Percentiles rank a stretch among this genome's conserved stretches.
Evolutionary conservation across 495 filamentous ascomycete genomes (phyloP).

Genomic region (Friedmanniomyces simplex): DNA sequence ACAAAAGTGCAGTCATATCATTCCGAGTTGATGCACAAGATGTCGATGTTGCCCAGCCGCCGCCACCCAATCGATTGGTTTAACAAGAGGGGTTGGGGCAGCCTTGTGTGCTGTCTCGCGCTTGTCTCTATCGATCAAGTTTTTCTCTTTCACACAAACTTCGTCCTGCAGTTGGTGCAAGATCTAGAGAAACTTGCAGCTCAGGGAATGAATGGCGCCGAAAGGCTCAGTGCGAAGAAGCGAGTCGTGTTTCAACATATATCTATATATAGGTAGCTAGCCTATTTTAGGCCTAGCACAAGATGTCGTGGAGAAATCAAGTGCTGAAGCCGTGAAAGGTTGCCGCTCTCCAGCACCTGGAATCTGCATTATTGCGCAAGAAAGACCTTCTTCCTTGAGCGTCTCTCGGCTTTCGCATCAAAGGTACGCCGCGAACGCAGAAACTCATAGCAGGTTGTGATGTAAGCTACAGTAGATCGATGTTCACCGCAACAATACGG

Average conservation of each 20-base stretch:
- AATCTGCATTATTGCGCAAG: too few species aligned
- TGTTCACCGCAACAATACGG: too few species aligned
- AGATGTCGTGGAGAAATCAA: background rate
- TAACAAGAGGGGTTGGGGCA: background rate
- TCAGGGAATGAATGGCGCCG: too few species aligned
- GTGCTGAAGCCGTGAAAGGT: background rate
- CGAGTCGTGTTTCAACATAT: background rate
- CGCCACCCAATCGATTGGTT: background rate
- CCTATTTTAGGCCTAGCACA: background rate
- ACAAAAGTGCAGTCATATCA: background rate
- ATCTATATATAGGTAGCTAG: background rate
- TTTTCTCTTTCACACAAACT: background rate
- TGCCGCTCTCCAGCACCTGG: too few species aligned
- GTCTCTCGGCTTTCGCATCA: too few species aligned
- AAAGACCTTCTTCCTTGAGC: too few species aligned
- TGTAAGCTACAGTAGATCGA: too few species aligned
- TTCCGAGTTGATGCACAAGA: background rate
- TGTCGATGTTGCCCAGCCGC: background rate
- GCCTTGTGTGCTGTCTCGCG: background rate
- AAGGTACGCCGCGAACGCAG: too few species aligned
- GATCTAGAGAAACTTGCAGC: too few species aligned
- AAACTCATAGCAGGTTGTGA: too few species aligned
- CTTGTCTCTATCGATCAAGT: background rate
- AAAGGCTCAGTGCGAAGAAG: background rate
- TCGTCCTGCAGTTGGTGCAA: too few species aligned